A percentile compares a stretch with the other conserved stretches of the same genome.
Evolutionary conservation across 2,329 filamentous ascomycete genomes (phyloP).

Genomic region (Alternaria incomplexa): DNA sequence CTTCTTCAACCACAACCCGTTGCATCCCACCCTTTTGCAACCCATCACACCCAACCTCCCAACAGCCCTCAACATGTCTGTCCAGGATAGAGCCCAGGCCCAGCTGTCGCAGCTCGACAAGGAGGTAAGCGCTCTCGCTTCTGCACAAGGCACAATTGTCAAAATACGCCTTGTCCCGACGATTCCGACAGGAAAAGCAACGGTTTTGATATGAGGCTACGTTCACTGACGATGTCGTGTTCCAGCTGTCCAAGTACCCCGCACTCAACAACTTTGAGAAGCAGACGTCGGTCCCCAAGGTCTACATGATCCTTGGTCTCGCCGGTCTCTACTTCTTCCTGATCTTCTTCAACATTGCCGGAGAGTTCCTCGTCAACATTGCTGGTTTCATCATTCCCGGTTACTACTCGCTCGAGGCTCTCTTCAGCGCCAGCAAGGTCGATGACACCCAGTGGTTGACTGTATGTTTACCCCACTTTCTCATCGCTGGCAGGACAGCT

Average conservation of each 20-base stretch:
- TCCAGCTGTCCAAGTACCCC: constrained; percentile 83
- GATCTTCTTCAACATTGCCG: constrained; percentile 90
- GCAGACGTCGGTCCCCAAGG: constrained; percentile 82
- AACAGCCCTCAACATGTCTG: constrained; percentile 64
- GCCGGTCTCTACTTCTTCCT: constrained; percentile 86
- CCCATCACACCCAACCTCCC: constrained; percentile 6
- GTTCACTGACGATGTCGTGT: constrained; percentile 30
- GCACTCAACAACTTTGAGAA: constrained; percentile 84
- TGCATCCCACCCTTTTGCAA: constrained; percentile 6
- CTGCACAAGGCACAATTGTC: constrained; percentile 7
- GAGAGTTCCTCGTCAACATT: constrained; percentile 85
- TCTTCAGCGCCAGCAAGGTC: constrained; percentile 73
- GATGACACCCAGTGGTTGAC: constrained; percentile 84
- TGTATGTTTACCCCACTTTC: constrained; percentile 42
- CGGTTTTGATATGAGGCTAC: neutral
- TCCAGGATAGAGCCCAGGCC: constrained; percentile 77
- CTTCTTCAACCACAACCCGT: constrained; percentile 7
- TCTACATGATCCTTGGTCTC: constrained; percentile 79
- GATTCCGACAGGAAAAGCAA: neutral
- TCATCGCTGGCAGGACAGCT: constrained; percentile 1
- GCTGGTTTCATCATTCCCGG: constrained; percentile 82
- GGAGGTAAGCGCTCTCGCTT: constrained; percentile 65
- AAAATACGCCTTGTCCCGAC: constrained; percentile 5
- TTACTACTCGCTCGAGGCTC: constrained; percentile 81
- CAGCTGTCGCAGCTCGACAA: constrained; percentile 81